phyloP scores from a whole-genome alignment of 2,329 filamentous ascomycete genomes.

The Penicillium brevicompactum region DNA sequence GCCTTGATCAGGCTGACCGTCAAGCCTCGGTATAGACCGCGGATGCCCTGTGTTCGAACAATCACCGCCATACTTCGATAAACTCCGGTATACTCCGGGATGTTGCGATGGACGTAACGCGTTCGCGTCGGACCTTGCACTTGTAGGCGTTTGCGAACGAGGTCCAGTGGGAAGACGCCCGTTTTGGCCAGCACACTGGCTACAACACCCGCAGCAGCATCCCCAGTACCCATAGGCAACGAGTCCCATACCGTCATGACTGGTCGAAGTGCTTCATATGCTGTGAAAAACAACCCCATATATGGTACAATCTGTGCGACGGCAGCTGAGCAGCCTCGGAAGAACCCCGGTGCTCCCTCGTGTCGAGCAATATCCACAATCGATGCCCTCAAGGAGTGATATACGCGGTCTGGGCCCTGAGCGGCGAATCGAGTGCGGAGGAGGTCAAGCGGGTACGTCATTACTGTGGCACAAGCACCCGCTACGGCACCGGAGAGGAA shows the following conservation, averaged over 20 bases:
- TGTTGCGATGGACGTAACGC: constrained; percentile 81
- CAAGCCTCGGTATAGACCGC: constrained; percentile 84
- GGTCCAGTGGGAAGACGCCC: constrained; percentile 86
- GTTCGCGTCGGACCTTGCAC: constrained; percentile 86
- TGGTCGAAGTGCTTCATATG: constrained; percentile 75
- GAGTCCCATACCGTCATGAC: constrained; percentile 50
- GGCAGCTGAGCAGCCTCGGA: constrained; percentile 79
- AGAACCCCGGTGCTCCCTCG: constrained; percentile 81
- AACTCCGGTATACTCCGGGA: constrained; percentile 78
- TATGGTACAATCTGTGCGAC: constrained; percentile 89
- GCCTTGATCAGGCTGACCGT: constrained; percentile 89
- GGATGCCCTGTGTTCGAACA: constrained; percentile 69
- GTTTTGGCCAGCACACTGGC: constrained; percentile 86
- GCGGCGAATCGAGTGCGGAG: constrained; percentile 95
- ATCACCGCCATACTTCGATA: constrained; percentile 68
- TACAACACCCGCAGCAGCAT: constrained; percentile 78
- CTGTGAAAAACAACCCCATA: constrained; percentile 94
- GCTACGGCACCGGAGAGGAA: constrained; percentile 83
- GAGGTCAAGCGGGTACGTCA: constrained; percentile 91
- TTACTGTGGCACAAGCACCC: constrained; percentile 77
- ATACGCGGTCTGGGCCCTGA: constrained; percentile 80
- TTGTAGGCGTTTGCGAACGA: constrained; percentile 89
- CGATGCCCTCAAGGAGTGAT: constrained; percentile 69
- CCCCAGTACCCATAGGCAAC: constrained; percentile 73
- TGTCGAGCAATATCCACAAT: constrained; percentile 71